These are phyloP conservation scores for Aspergillus hancockii DNA, from an alignment of 495 filamentous ascomycete genomes.

Conservation along the genomic window DNA sequence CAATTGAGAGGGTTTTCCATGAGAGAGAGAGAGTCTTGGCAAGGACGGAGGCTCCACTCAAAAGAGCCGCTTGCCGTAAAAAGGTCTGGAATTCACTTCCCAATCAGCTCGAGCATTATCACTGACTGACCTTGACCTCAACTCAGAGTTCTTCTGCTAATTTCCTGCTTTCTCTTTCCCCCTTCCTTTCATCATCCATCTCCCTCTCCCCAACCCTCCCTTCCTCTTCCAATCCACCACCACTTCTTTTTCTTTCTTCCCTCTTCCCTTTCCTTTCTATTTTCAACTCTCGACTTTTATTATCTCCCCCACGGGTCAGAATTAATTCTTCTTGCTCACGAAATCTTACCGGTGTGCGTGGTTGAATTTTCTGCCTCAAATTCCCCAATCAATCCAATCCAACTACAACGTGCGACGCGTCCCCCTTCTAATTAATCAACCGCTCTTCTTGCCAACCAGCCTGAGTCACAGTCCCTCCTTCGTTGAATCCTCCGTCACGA, in stretches of 20 bases:
- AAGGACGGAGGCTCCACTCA: background rate
- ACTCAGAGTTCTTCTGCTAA: slow-evolving; percentile 5
- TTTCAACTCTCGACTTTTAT: slow-evolving; percentile 10
- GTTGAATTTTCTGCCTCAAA: slow-evolving; percentile 17
- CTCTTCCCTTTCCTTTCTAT: slow-evolving; percentile 11
- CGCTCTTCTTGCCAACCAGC: slow-evolving; percentile 13
- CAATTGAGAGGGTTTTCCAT: background rate
- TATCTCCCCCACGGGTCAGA: slow-evolving; percentile 1
- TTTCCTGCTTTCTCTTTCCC: slow-evolving; percentile 13
- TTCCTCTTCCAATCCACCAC: background rate
- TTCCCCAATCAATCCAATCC: slow-evolving; percentile 1
- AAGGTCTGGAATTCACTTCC: slow-evolving; percentile 29
- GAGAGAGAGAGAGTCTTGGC: slow-evolving; percentile 3
- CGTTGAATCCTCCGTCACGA: slow-evolving; percentile 28
- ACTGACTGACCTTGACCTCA: slow-evolving; percentile 9
- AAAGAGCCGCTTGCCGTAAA: slow-evolving; percentile 18
- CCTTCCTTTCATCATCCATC: slow-evolving; percentile 7
- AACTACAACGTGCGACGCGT: slow-evolving; percentile 10
- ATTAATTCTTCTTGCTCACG: background rate
- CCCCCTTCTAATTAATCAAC: slow-evolving; percentile 1
- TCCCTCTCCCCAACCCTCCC: background rate
- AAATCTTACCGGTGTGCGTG: slow-evolving; percentile 5
- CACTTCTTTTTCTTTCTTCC: slow-evolving; percentile 14
- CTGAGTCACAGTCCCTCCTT: slow-evolving; percentile 21
- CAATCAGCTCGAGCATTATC: slow-evolving; percentile 24